These are phyloP conservation scores for Cystofilobasidium capitatum DNA, from an alignment of 768 basidiomycete genomes.

Conservation along the genomic window DNA sequence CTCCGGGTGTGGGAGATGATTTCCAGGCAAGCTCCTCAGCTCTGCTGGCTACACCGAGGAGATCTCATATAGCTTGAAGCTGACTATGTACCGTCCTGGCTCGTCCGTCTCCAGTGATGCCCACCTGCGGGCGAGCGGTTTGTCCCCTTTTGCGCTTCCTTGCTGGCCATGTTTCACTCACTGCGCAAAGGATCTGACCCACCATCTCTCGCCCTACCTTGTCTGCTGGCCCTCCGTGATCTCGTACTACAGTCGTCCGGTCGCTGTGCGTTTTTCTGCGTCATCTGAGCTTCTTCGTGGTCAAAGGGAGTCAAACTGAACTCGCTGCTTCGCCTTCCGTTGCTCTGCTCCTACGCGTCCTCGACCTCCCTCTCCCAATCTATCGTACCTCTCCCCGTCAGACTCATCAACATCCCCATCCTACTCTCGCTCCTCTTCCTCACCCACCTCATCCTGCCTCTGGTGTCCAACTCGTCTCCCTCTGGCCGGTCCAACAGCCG, in stretches of 20 bases:
- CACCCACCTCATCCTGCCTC: constrained; percentile 34
- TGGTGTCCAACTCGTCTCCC: constrained; percentile 28
- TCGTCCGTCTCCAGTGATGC: constrained; percentile 33
- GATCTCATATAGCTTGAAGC: neutral
- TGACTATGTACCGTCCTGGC: no score
- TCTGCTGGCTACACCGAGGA: neutral
- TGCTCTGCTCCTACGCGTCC: neutral
- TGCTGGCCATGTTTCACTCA: constrained; percentile 7
- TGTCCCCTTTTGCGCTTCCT: neutral
- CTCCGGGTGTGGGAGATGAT: constrained; percentile 34
- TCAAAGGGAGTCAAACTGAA: no score
- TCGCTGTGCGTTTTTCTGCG: neutral
- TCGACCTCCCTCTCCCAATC: neutral
- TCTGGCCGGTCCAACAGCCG: constrained; percentile 26
- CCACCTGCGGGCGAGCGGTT: constrained; percentile 32
- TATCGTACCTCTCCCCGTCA: constrained; percentile 5
- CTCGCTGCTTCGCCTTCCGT: no score
- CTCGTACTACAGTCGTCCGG: neutral
- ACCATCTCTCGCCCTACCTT: neutral
- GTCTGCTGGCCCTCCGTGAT: neutral
- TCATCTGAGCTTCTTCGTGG: neutral
- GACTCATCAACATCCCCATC: constrained; percentile 38
- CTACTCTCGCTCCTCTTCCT: constrained; percentile 36
- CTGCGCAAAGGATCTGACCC: neutral
- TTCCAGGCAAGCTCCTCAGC: constrained; percentile 32